These are phyloP conservation scores for Botrytis medusae DNA, from an alignment of 2,329 filamentous ascomycete genomes.

Conservation along the genomic window DNA sequence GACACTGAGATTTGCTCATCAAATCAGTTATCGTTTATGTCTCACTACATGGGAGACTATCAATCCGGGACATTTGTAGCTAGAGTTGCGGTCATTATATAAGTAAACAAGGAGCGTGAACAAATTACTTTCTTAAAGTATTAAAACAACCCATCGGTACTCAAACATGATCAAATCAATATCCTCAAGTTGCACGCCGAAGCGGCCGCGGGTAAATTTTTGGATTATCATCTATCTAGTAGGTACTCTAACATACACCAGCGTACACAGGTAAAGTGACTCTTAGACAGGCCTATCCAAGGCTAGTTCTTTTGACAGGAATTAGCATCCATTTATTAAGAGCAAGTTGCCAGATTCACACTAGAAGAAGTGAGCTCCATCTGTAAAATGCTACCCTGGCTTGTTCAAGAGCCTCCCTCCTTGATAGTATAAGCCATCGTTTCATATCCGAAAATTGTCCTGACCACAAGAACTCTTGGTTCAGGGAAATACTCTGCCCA, in stretches of 20 bases:
- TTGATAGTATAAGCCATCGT: slow-evolving; percentile 48
- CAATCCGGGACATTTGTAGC: not conserved
- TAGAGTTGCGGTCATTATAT: not conserved
- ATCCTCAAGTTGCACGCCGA: not conserved
- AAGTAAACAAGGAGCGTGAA: not conserved
- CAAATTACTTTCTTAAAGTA: not conserved
- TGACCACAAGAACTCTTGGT: slow-evolving; percentile 22
- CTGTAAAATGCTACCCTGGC: slow-evolving; percentile 51
- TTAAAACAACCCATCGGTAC: not conserved
- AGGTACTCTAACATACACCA: slow-evolving; percentile 44
- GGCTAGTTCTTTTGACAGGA: slow-evolving; percentile 40
- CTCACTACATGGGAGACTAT: not conserved
- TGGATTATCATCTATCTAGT: slow-evolving; percentile 55
- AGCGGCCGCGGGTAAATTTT: slow-evolving; percentile 43
- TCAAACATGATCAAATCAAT: not conserved
- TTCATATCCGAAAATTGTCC: slow-evolving; percentile 36
- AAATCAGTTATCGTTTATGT: slow-evolving; percentile 26
- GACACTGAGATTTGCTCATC: slow-evolving; percentile 24
- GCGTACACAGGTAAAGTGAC: not conserved
- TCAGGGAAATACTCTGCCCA: slow-evolving; percentile 42
- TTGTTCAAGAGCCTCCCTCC: slow-evolving; percentile 47
- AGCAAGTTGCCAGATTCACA: slow-evolving; percentile 51
- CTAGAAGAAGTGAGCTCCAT: slow-evolving; percentile 60
- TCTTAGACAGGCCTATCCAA: slow-evolving; percentile 34
- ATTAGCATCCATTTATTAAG: slow-evolving; percentile 57